Base-by-base conservation (phyloP, 2,329 filamentous ascomycete species). In the Beauveria australis region DNA sequence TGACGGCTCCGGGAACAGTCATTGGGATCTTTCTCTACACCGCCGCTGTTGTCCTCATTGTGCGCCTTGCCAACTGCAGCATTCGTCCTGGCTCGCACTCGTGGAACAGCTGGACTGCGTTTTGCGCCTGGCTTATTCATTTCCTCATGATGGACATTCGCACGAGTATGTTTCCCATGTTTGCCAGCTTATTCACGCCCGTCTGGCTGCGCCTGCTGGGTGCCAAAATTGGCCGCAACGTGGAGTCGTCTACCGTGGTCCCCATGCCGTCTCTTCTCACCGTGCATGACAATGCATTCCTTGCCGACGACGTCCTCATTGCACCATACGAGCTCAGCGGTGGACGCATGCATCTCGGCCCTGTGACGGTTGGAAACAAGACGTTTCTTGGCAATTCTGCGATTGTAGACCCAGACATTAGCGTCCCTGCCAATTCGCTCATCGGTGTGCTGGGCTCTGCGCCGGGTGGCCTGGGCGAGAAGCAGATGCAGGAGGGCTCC, bases 381-480 rank as follows among this genome's bases (percentile, higher is more conserved):
- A 41, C 64, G 0, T 67, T 67, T 47, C 62, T 66, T 10, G 65
- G 65, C 7, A 67, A 67, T 53, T 67, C 65, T 19, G 65, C 60
- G 43, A 66, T 67, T 30, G 63, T 65, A 12, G 62, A 63, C 40
- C 57, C 53, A 5, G 61, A 61, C 37, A 51, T 64, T 16, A 59
- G 58, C 19, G 59, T 67, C 3, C 63, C 64, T 5, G 62, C 61
- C 43, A 51, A 53, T n/a, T 58, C 62, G 4, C 49, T 67, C 18
- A 59, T 67, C 18, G 64, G 63, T 14, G 65, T 66, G 12, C 62
- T 67, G 18, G 64, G 64, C 22, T 63, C 64, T 22, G 61, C 63
- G 1, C 62, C 63, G 6, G 37, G 46, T 3, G 37, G 59, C 7
- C 41, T 53, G 10, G 58, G 51, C 30, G 58, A 47, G 58, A 60